These are phyloP conservation scores for Malus fusca DNA, from an alignment of 306 rosid genomes.

Conservation along the genomic window DNA sequence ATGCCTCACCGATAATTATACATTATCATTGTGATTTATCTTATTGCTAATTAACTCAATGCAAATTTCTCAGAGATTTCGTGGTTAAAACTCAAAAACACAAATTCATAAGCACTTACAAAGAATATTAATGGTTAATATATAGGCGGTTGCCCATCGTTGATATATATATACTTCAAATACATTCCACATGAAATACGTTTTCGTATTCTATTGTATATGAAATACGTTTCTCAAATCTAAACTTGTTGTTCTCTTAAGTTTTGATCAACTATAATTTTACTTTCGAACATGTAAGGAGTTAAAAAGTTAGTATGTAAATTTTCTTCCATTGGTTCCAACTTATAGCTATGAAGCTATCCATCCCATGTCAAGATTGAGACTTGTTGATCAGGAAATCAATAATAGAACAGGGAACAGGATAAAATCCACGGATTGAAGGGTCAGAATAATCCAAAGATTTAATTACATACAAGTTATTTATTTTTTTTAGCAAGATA, in stretches of 20 bases:
- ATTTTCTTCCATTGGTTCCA: not conserved
- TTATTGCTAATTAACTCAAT: too few species aligned
- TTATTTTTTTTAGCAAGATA: too few species aligned
- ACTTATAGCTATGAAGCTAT: not conserved
- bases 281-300: not conserved
- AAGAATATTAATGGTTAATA: not conserved
- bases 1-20: too few species aligned
- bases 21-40: too few species aligned
- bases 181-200: too few species aligned
- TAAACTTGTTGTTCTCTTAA: not conserved
- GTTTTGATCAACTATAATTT: not conserved
- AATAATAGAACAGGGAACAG: not conserved
- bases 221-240: not conserved
- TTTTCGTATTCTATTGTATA: too few species aligned
- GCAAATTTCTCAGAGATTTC: too few species aligned
- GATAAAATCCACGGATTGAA: not conserved
- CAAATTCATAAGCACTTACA: too few species aligned
- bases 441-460: not conserved
- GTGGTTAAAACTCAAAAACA: not conserved
- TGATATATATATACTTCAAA: not conserved
- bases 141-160: not conserved
- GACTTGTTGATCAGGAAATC: not conserved
- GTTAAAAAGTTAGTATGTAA: not conserved
- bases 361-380: not conserved
- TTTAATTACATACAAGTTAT: not conserved